Conservation (phyloP, 176 grass and related monocot species). For the Eremochloa ophiuroides region DNA sequence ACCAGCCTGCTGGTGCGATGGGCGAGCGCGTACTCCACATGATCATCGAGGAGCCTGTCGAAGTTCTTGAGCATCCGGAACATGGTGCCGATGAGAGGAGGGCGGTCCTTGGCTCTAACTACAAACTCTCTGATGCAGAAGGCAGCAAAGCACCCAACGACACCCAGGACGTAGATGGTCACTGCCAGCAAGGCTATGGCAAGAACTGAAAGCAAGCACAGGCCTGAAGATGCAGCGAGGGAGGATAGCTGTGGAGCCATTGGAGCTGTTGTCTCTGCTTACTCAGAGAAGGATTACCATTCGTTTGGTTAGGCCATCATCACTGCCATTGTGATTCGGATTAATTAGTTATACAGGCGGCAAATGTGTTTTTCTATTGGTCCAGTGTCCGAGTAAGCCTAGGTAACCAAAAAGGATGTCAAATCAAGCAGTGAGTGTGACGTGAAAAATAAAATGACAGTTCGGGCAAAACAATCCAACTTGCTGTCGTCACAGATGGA, state of each 20-base stretch:
- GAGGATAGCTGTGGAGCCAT: conserved; percentile 18
- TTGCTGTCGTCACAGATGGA: too few species aligned
- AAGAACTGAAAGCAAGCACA: conserved; percentile 21
- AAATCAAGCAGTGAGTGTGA: too few species aligned
- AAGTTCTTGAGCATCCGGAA: conserved; percentile 36
- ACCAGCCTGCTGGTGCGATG: conserved; percentile 41
- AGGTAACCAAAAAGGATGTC: too few species aligned
- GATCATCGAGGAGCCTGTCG: conserved; percentile 30
- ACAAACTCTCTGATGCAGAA: conserved; percentile 20
- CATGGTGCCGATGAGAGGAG: conserved; percentile 32
- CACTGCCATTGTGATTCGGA: too few species aligned
- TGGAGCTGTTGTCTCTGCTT: neutral
- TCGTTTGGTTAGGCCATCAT: too few species aligned
- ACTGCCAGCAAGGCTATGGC: conserved; percentile 1
- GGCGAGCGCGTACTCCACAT: conserved; percentile 9
- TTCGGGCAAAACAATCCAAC: too few species aligned
- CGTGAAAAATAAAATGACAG: too few species aligned
- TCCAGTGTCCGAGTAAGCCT: too few species aligned
- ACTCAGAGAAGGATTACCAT: too few species aligned
- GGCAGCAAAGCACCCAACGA: conserved; percentile 24
- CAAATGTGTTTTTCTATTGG: too few species aligned
- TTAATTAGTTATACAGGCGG: too few species aligned
- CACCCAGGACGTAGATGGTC: conserved; percentile 27
- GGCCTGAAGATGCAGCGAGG: neutral
- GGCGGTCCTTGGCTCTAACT: conserved; percentile 10